Base-by-base conservation (phyloP, 352 stramenopile species). In the Pythium brassicae region DNA sequence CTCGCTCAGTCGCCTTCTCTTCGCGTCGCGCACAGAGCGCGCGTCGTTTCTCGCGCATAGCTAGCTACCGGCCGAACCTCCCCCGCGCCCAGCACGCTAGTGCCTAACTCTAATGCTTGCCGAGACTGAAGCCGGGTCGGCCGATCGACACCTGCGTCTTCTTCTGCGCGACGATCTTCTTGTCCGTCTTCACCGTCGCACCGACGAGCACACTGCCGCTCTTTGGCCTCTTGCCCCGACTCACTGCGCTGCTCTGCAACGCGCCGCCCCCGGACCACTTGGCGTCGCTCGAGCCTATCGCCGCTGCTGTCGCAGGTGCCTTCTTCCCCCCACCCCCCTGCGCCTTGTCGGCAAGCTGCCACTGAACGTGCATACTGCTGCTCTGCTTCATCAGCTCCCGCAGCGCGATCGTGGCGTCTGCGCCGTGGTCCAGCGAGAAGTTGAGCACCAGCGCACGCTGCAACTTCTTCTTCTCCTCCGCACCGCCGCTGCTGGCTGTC, bases 371-470 rank as follows among this genome's bases (percentile, higher is more conserved):
- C 27, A 80, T 68, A 50, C 72, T 97, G 74, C 67, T 98, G 72
- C 66, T 97, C 67, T 87, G 83, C 69, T 98, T 98, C 62, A 97
- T 96, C 12, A 99, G 68, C 66, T 99, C 96, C 54, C 96, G 83
- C 46, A 99, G 72, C 9, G 90, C 93, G 61, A 98, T 96, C 15
- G 92, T 98, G 12, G 95, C 95, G 74, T 99, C 78, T 3, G 72
- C 85, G 22, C 73, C 76, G 46, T 81, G 82, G 19, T 74, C 72
- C 27, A 90, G 63, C 26, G 72, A 71, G 45, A 90, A 90, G 46
- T 80, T 68, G 10, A 92, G 68, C 26, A 84, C 62, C 23, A 86
- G 58, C 26, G 71, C 75, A 17, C 75, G 68, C 37, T 78, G 53
- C 32, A 43, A 20, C 23, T 37, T 47, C 27, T 27, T 27, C 20